A percentile compares a stretch with the other conserved stretches of the same genome.
These are phyloP conservation scores for Cercospora zeina DNA, from an alignment of 2,329 filamentous ascomycete genomes.

Conservation along the genomic window DNA sequence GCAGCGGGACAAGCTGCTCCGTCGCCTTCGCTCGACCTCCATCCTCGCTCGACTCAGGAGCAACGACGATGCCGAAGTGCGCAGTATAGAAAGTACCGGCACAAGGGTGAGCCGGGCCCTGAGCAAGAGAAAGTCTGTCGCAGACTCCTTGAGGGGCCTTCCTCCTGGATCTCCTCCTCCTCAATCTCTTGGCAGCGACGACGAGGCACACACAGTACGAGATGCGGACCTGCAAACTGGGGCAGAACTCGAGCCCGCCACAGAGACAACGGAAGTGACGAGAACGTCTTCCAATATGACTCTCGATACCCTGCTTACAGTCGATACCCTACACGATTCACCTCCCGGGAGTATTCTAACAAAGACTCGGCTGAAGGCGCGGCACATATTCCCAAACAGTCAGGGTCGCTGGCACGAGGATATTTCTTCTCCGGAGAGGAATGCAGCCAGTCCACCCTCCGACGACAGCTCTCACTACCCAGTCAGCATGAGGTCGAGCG, in stretches of 20 bases:
- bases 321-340: conserved; percentile 7
- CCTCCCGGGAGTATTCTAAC: conserved; percentile 12
- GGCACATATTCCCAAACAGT: conserved; percentile 17
- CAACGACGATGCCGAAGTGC: conserved; percentile 8
- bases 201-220: neutral
- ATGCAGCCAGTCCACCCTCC: conserved; percentile 22
- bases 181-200: neutral
- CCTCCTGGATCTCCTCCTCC: conserved; percentile 1
- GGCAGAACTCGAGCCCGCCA: neutral
- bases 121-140: conserved; percentile 11
- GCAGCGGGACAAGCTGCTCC: conserved; percentile 7
- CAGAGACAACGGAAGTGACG: neutral
- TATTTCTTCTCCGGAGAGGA: conserved; percentile 12
- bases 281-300: conserved; percentile 7
- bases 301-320: neutral
- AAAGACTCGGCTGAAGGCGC: conserved; percentile 3
- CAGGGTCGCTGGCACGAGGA: conserved; percentile 21
- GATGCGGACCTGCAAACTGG: neutral
- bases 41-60: conserved; percentile 1
- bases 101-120: conserved; percentile 17
- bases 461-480: conserved; percentile 16
- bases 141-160: conserved; percentile 20
- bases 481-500: conserved; percentile 2
- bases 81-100: conserved; percentile 11
- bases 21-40: conserved; percentile 2